Evolutionary conservation across 257 asterid species (phyloP).

Genomic region (Solanum chmielewskii): DNA sequence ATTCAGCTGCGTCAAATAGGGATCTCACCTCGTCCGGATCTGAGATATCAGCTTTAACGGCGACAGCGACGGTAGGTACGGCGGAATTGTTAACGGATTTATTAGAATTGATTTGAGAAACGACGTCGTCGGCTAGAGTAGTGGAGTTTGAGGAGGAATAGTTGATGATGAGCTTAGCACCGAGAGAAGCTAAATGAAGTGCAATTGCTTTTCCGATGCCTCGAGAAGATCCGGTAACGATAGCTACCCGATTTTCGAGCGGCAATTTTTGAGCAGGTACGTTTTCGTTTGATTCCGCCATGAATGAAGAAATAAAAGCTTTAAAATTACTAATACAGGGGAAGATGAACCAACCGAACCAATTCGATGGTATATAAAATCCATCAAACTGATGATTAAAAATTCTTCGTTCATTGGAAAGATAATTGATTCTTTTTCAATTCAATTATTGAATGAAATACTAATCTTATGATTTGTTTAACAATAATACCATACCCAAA

Average conservation of each 20-base stretch:
- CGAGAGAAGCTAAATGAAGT: constrained; percentile 42
- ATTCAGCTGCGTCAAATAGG: neutral
- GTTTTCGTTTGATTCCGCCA: neutral
- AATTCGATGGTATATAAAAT: neutral
- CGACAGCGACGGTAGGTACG: neutral
- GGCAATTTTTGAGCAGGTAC: neutral
- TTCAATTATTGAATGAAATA: too few species aligned
- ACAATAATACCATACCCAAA: too few species aligned
- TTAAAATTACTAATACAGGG: neutral
- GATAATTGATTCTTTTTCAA: neutral
- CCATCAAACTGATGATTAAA: neutral
- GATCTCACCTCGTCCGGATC: neutral
- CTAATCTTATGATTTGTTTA: neutral
- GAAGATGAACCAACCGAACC: neutral
- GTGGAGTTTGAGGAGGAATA: neutral
- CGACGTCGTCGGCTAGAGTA: neutral
- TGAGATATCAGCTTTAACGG: neutral
- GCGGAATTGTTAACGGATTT: too few species aligned
- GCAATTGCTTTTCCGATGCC: constrained; percentile 37
- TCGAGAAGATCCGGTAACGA: constrained; percentile 24
- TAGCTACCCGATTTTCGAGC: neutral
- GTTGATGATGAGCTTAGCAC: constrained; percentile 15
- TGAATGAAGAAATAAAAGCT: neutral
- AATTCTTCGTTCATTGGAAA: too few species aligned
- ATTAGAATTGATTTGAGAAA: neutral